Conservation (phyloP, 2,329 filamentous ascomycete species). For the Coleophoma crateriformis region DNA sequence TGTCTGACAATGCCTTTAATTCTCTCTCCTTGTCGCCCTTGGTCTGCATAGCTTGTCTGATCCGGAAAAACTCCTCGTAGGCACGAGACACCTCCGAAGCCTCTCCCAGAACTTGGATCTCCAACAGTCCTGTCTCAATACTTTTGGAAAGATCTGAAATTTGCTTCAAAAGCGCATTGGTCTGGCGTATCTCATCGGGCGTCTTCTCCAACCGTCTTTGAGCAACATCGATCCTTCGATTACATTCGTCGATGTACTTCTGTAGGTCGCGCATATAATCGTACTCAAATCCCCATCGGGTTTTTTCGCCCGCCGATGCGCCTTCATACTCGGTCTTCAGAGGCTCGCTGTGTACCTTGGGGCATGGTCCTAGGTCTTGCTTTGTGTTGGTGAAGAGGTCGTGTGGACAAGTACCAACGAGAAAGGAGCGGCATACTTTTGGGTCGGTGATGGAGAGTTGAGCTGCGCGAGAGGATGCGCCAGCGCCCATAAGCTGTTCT, state of each 20-base stretch:
- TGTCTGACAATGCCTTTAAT: constrained; percentile 85
- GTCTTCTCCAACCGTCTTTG: constrained; percentile 94
- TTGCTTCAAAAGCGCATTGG: constrained; percentile 79
- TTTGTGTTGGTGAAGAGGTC: constrained; percentile 99
- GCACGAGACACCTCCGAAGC: constrained; percentile 75
- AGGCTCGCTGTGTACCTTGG: constrained; percentile 81
- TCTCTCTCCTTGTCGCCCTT: constrained; percentile 84
- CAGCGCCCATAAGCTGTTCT: constrained; percentile 90
- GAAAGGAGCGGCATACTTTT: constrained; percentile 91
- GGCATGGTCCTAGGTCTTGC: constrained; percentile 87
- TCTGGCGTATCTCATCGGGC: constrained; percentile 93
- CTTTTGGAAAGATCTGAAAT: constrained; percentile 77
- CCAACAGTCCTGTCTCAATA: constrained; percentile 76
- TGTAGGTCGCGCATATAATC: constrained; percentile 96
- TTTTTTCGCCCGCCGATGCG: constrained; percentile 62
- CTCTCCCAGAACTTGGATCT: constrained; percentile 82
- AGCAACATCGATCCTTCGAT: constrained; percentile 84
- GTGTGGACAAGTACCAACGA: constrained; percentile 91
- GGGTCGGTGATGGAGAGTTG: constrained; percentile 85
- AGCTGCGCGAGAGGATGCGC: constrained; percentile 65
- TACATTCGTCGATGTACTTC: constrained; percentile 96
- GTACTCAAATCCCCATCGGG: constrained; percentile 78
- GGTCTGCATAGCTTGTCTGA: constrained; percentile 71
- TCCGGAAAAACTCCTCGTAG: constrained; percentile 81
- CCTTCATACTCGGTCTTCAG: constrained; percentile 85